Conservation (phyloP, 352 stramenopile species). For the Phytophthora sp. region DNA sequence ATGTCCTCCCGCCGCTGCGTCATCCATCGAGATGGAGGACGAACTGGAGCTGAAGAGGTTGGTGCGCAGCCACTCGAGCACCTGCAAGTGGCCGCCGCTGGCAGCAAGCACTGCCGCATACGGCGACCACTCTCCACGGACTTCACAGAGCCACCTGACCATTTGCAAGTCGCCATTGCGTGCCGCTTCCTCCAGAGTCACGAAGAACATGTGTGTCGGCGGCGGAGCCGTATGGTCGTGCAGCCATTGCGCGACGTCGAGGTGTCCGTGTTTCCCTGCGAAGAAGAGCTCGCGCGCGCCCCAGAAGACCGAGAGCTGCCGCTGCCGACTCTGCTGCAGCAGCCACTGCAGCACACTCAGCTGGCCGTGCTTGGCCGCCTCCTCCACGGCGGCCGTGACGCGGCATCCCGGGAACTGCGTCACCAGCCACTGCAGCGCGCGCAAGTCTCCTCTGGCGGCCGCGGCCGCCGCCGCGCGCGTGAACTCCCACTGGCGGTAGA, state of each 20-base stretch:
- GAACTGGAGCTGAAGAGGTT: slow-evolving; percentile 44
- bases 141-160: slow-evolving; percentile 40
- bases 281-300: slow-evolving; percentile 42
- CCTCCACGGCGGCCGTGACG: slow-evolving; percentile 36
- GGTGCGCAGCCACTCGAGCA: slow-evolving; percentile 36
- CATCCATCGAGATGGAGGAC: slow-evolving; percentile 37
- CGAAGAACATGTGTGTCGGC: slow-evolving; percentile 48
- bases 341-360: slow-evolving; percentile 36
- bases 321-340: slow-evolving; percentile 6
- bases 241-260: slow-evolving; percentile 38
- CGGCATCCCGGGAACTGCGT: slow-evolving; percentile 20
- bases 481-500: slow-evolving; percentile 40
- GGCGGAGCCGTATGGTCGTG: slow-evolving; percentile 37
- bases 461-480: slow-evolving; percentile 20
- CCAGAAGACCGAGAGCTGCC: slow-evolving; percentile 33
- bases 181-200: slow-evolving; percentile 41
- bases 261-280: slow-evolving; percentile 34
- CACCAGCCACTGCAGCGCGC: slow-evolving; percentile 30
- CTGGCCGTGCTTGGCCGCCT: slow-evolving; percentile 36
- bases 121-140: slow-evolving; percentile 36
- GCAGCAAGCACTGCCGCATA: slow-evolving; percentile 40
- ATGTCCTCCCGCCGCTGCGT: slow-evolving; percentile 30
- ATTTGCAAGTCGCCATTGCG: slow-evolving; percentile 35
- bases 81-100: slow-evolving; percentile 33
- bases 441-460: slow-evolving; percentile 28